A percentile compares a stretch with the other conserved stretches of the same genome.
These are phyloP conservation scores for Neurospora cerealis DNA, from an alignment of 495 filamentous ascomycete genomes.

Conservation along the genomic window DNA sequence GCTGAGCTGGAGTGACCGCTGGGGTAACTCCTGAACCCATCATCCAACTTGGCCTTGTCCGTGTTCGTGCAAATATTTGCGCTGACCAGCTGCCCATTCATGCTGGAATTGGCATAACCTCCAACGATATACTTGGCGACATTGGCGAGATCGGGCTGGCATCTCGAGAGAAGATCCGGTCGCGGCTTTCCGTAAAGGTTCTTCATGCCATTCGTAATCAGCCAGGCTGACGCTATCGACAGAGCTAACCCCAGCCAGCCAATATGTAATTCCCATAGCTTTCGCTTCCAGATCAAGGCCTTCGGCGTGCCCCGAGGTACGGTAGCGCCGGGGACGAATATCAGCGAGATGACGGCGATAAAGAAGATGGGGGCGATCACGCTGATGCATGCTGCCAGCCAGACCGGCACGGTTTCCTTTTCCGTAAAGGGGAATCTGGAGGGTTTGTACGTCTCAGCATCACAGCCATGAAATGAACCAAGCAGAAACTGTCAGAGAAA, in stretches of 20 bases:
- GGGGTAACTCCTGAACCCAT: constrained; percentile 81
- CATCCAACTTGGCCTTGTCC: constrained; percentile 56
- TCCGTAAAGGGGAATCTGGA: constrained; percentile 61
- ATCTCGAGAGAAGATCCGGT: constrained; percentile 68
- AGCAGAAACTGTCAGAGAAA: not conserved
- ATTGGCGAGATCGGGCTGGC: constrained; percentile 46
- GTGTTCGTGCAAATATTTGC: constrained; percentile 60
- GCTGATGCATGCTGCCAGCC: constrained; percentile 44
- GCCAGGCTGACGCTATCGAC: constrained; percentile 56
- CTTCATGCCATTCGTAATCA: constrained; percentile 76
- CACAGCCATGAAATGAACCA: not conserved
- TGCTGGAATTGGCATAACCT: constrained; percentile 19
- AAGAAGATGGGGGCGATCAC: constrained; percentile 50
- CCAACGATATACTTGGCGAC: constrained; percentile 32
- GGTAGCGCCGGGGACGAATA: constrained; percentile 54
- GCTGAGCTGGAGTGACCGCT: constrained; percentile 54
- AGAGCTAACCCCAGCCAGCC: constrained; percentile 66
- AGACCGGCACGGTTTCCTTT: constrained; percentile 61
- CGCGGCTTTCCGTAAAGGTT: constrained; percentile 79
- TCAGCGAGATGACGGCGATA: constrained; percentile 61
- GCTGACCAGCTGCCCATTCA: constrained; percentile 47
- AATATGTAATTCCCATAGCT: constrained; percentile 77
- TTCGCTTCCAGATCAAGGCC: constrained; percentile 56
- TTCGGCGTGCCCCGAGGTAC: constrained; percentile 56
- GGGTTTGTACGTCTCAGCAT: constrained; percentile 16